Evolutionary conservation across 2,329 filamentous ascomycete genomes (phyloP).

Genomic region (Pseudogymnoascus sp.): DNA sequence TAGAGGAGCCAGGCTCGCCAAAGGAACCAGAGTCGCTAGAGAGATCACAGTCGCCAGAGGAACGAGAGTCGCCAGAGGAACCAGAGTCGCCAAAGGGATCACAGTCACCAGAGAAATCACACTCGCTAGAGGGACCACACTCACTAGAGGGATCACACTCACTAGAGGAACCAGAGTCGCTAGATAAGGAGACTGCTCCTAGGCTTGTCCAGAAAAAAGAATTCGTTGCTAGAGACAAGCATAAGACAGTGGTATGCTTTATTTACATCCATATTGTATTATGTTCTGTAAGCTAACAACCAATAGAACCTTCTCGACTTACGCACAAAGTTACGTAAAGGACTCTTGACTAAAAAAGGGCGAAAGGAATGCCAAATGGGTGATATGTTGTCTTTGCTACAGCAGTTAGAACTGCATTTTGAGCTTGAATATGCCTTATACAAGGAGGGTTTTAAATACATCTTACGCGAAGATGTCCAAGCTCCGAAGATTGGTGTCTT

Average conservation of each 20-base stretch:
- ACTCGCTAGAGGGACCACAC: neutral
- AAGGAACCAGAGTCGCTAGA: neutral
- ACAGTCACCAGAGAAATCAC: neutral
- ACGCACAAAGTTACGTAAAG: neutral
- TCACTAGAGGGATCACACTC: neutral
- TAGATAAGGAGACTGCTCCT: neutral
- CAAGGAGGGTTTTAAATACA: neutral
- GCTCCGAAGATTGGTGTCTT: neutral
- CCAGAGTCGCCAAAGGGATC: neutral
- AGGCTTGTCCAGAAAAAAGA: neutral
- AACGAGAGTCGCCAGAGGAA: neutral
- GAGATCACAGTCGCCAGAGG: neutral
- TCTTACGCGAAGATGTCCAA: neutral
- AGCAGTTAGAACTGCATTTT: neutral
- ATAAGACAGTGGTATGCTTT: neutral
- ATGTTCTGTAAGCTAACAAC: neutral
- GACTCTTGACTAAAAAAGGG: neutral
- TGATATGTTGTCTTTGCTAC: neutral
- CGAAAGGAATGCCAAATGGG: neutral
- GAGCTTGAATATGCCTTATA: neutral
- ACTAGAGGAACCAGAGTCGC: neutral
- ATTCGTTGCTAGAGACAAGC: neutral
- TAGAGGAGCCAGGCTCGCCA: too few relatives aligned
- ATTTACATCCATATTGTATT: neutral
- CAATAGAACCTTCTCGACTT: neutral